Evolutionary conservation across 1,284 basidiomycete species (phyloP).

Genomic region (Xerocomus minutiporus): DNA sequence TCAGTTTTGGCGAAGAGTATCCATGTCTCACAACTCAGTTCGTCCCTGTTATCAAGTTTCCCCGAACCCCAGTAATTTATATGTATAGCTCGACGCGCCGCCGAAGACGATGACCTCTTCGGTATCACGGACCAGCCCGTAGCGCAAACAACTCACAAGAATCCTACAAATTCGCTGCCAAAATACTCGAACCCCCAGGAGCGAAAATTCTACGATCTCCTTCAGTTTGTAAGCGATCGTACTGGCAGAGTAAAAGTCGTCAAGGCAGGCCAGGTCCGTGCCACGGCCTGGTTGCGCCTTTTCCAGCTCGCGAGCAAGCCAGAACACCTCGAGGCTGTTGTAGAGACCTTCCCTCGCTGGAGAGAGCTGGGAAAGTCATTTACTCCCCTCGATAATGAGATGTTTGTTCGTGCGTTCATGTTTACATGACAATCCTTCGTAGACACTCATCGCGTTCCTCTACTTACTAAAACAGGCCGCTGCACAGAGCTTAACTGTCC

Average conservation of each 20-base stretch:
- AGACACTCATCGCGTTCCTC: background rate
- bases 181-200: constrained; percentile 15
- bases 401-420: constrained; percentile 47
- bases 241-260: constrained; percentile 27
- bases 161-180: background rate
- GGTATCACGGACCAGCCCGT: constrained; percentile 2
- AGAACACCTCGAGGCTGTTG: constrained; percentile 44
- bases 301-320: constrained; percentile 45
- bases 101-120: constrained; percentile 8
- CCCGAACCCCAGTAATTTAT: constrained; percentile 1
- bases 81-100: constrained; percentile 14
- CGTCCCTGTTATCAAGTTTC: constrained; percentile 4
- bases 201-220: constrained; percentile 18
- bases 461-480: constrained; percentile 41
- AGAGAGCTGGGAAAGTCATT: constrained; percentile 41
- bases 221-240: constrained; percentile 31
- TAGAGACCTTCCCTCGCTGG: constrained; percentile 45
- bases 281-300: constrained; percentile 43
- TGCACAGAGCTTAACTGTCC: constrained; percentile 55
- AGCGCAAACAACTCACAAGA: background rate
- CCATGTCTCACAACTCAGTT: constrained; percentile 20
- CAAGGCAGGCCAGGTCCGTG: constrained; percentile 29
- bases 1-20: constrained; percentile 12
- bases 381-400: constrained; percentile 36
- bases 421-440: background rate